Conservation (phyloP, 768 basidiomycete genomes). For the Mycena vulgaris region DNA sequence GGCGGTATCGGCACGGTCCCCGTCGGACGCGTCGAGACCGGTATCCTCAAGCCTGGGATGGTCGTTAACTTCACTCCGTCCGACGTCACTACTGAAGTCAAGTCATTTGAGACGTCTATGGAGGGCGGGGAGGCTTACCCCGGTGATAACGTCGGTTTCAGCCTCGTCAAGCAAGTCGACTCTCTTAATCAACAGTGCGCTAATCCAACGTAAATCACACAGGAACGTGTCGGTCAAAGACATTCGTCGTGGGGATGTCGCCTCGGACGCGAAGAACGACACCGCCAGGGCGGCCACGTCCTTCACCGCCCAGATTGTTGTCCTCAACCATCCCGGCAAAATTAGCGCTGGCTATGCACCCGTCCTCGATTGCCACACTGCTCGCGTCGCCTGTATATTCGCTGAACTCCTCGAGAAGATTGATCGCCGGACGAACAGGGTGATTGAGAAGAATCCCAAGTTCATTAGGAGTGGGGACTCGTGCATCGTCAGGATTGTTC, state of each 20-base stretch:
- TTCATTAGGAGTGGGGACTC: constrained; percentile 99
- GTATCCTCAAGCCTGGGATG: too few relatives aligned
- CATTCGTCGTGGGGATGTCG: constrained; percentile 99
- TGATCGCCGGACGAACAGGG: constrained; percentile 97
- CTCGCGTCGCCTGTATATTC: constrained; percentile 99
- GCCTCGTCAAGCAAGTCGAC: constrained; percentile 93
- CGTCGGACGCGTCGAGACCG: too few relatives aligned
- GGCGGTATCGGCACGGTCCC: too few relatives aligned
- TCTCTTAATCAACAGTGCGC: constrained; percentile 1
- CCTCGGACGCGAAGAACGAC: constrained; percentile 99
- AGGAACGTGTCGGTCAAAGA: constrained; percentile 99
- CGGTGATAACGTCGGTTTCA: constrained; percentile 99
- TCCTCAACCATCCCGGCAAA: constrained; percentile 99
- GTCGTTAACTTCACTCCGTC: constrained; percentile 89
- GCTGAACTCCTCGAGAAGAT: constrained; percentile 99
- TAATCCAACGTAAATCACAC: neutral
- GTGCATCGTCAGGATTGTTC: constrained; percentile 90
- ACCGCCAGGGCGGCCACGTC: constrained; percentile 99
- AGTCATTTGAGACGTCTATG: constrained; percentile 96
- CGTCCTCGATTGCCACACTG: constrained; percentile 99
- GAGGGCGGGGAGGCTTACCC: constrained; percentile 69
- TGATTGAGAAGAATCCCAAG: constrained; percentile 89
- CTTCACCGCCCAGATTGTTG: constrained; percentile 99
- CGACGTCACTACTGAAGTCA: constrained; percentile 99
- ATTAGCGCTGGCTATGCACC: constrained; percentile 99